phyloP scores from a whole-genome alignment of 1,139 yeast genomes.

The Protomyces pachydermus region DNA sequence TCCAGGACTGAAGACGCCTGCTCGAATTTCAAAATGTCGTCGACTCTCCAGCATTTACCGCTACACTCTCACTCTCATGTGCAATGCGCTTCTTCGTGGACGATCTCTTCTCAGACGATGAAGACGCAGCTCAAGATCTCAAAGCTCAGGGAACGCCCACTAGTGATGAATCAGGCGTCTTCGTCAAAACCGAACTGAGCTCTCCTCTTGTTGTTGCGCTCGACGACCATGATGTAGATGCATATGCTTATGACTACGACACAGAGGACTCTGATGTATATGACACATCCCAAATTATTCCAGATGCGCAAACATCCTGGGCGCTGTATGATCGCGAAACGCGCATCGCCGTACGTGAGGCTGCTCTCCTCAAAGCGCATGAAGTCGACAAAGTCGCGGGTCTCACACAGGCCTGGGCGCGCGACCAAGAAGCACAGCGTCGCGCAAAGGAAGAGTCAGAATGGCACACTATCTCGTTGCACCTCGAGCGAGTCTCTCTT shows the following conservation, averaged over 20 bases:
- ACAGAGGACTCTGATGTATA: constrained; percentile 21
- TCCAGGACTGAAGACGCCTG: too few relatives aligned
- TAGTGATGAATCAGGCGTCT: neutral
- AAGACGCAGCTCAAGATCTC: too few relatives aligned
- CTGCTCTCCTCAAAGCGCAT: constrained; percentile 4
- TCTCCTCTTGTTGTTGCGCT: neutral
- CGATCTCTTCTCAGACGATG: too few relatives aligned
- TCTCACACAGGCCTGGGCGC: neutral
- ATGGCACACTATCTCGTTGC: neutral
- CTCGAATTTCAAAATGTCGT: too few relatives aligned
- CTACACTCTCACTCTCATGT: too few relatives aligned
- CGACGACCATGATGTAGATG: neutral
- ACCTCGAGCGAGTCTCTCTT: neutral
- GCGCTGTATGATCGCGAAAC: constrained; percentile 9
- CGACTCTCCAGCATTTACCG: too few relatives aligned
- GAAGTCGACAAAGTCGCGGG: constrained; percentile 1
- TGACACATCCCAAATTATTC: too few relatives aligned
- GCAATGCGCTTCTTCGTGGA: too few relatives aligned
- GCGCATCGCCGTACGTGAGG: constrained; percentile 4
- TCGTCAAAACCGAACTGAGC: neutral
- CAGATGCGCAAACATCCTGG: neutral
- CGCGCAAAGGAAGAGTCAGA: constrained; percentile 1
- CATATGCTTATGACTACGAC: constrained; percentile 15
- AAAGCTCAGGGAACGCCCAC: neutral
- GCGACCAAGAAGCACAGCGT: neutral